These are phyloP conservation scores for Meira nashicola DNA, from an alignment of 1,284 basidiomycete genomes.

Conservation along the genomic window DNA sequence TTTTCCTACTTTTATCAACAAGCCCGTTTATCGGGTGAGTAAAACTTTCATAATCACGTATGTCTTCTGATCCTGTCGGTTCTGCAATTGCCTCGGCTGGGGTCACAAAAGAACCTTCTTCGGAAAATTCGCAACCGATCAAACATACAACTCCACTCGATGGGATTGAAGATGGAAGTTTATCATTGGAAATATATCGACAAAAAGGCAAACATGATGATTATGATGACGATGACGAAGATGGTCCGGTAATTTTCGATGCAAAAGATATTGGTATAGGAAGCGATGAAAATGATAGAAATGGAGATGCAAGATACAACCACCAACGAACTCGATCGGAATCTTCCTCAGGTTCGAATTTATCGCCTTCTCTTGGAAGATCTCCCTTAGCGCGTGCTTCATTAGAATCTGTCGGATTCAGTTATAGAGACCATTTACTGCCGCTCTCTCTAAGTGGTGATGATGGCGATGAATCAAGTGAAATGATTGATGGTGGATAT, in stretches of 20 bases:
- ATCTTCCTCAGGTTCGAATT: background rate
- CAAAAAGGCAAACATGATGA: slow-evolving; percentile 19
- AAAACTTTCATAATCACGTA: too few species aligned
- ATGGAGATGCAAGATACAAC: background rate
- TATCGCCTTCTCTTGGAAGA: slow-evolving; percentile 15
- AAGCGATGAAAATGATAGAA: background rate
- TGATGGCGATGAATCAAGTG: slow-evolving; percentile 23
- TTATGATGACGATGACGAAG: slow-evolving; percentile 31
- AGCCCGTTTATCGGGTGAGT: too few species aligned
- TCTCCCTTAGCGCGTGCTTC: slow-evolving; percentile 21
- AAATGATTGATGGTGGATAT: slow-evolving; percentile 24
- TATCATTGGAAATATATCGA: slow-evolving; percentile 6
- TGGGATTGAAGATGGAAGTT: slow-evolving; percentile 13
- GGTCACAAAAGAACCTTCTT: slow-evolving; percentile 27
- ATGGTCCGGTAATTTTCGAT: slow-evolving; percentile 39
- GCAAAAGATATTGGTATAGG: background rate
- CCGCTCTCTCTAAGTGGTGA: slow-evolving; percentile 29
- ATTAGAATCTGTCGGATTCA: slow-evolving; percentile 35
- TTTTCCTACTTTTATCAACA: too few species aligned
- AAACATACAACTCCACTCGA: slow-evolving; percentile 14
- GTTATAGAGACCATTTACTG: slow-evolving; percentile 35
- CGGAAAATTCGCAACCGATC: slow-evolving; percentile 19
- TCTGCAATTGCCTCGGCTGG: slow-evolving; percentile 34
- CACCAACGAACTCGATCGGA: background rate
- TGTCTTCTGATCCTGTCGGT: slow-evolving; percentile 34